phyloP scores from a whole-genome alignment of 192 early-diverging fungal species.

The Coemansia brasiliensis region DNA sequence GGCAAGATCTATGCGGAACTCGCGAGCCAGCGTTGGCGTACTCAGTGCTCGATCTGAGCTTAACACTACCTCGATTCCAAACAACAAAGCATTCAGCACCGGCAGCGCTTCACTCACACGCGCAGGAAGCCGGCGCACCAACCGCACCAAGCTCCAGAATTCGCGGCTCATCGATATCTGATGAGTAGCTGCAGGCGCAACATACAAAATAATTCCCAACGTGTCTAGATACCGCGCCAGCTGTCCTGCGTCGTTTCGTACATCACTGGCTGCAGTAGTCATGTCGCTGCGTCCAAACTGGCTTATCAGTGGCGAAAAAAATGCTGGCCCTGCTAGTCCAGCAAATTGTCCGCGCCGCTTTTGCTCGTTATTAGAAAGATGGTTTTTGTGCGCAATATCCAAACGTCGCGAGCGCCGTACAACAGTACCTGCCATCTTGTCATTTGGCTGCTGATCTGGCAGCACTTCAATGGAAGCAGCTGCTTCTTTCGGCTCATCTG shows the following conservation, averaged over 20 bases:
- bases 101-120: constrained; percentile 27
- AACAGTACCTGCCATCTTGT: constrained; percentile 26
- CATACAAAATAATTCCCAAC: constrained; percentile 40
- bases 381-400: constrained; percentile 12
- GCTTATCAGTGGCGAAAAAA: constrained; percentile 48
- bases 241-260: constrained; percentile 27
- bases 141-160: constrained; percentile 35
- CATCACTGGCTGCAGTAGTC: constrained; percentile 18
- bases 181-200: constrained; percentile 28
- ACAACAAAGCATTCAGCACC: constrained; percentile 41
- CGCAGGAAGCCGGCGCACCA: constrained; percentile 19
- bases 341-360: constrained; percentile 10
- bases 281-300: constrained; percentile 48
- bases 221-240: constrained; percentile 43
- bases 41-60: constrained; percentile 36
- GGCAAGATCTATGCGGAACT: constrained; percentile 42
- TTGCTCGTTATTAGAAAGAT: background rate
- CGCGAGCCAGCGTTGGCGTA: constrained; percentile 32
- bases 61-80: constrained; percentile 46
- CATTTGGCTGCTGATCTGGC: background rate
- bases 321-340: constrained; percentile 30
- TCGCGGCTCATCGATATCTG: constrained; percentile 46
- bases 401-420: constrained; percentile 40
- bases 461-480: background rate
- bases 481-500: background rate